Conservation (phyloP, 2,329 filamentous ascomycete genomes). For the Pyricularia grisea region DNA sequence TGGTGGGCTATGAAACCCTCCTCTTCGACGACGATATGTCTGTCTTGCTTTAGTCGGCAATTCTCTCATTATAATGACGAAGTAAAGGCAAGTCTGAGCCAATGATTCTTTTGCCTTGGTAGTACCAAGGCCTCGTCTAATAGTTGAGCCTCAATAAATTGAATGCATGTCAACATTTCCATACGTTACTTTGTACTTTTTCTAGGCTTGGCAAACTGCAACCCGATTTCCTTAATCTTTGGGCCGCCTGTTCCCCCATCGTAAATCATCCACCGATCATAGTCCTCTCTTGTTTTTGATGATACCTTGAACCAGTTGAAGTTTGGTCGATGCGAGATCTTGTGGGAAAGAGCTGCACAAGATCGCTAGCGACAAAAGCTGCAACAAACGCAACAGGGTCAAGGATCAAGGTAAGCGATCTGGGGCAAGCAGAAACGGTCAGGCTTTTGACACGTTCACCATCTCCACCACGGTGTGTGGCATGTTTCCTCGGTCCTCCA, state of each 20-base stretch:
- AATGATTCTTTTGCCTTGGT: slow-evolving; percentile 1
- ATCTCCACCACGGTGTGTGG: not conserved
- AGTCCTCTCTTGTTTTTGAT: not conserved
- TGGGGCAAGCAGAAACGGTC: not conserved
- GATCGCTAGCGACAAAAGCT: not conserved
- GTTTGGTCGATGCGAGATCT: not conserved
- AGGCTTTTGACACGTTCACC: not conserved
- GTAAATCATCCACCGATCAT: not conserved
- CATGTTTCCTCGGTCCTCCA: not conserved
- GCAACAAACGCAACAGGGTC: not conserved
- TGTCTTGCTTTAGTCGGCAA: slow-evolving; percentile 13
- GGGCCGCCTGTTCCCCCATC: not conserved
- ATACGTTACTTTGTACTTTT: not conserved
- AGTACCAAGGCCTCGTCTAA: not conserved
- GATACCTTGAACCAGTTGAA: not conserved
- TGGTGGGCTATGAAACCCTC: slow-evolving; percentile 33
- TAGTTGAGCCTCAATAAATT: not conserved
- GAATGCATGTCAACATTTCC: not conserved
- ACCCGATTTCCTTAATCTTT: not conserved
- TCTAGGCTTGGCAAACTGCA: not conserved
- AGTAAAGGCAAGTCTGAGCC: slow-evolving; percentile 29
- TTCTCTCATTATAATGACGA: slow-evolving; percentile 20
- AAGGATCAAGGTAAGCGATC: not conserved
- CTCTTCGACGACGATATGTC: slow-evolving; percentile 10
- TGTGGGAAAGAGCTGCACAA: not conserved